Evolutionary conservation across 768 basidiomycete species (phyloP).

Genomic region (Dentipellis fragilis): DNA sequence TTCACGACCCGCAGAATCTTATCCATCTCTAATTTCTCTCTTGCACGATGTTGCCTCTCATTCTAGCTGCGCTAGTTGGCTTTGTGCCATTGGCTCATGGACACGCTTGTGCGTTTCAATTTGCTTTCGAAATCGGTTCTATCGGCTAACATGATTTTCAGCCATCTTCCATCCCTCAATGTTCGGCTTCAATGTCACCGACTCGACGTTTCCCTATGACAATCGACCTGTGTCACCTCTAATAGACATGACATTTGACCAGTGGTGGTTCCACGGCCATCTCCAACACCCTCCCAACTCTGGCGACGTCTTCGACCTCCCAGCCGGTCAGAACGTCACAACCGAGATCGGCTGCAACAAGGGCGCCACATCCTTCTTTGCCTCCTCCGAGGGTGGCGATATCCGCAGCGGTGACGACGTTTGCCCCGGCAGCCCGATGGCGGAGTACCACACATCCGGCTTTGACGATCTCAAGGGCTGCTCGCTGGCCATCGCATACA

Average conservation of each 20-base stretch:
- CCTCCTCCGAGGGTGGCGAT: conserved; percentile 42
- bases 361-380: conserved; percentile 47
- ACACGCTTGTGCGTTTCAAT: not conserved
- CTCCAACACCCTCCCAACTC: conserved; percentile 46
- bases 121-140: not conserved
- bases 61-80: not conserved
- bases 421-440: conserved; percentile 36
- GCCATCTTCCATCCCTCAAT: conserved; percentile 40
- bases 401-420: conserved; percentile 40
- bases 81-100: not conserved
- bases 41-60: not conserved
- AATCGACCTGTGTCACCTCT: conserved; percentile 48
- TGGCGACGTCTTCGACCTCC: conserved; percentile 48
- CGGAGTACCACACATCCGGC: conserved; percentile 47
- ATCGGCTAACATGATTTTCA: not conserved
- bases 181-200: conserved; percentile 63
- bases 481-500: conserved; percentile 70
- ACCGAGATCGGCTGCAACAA: conserved; percentile 51
- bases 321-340: conserved; percentile 45
- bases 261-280: conserved; percentile 58
- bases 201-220: conserved; percentile 42
- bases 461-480: conserved; percentile 50
- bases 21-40: not conserved
- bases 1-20: no score
- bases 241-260: conserved; percentile 25